These are phyloP conservation scores for Dothideomycetes sp. DNA, from an alignment of 2,329 filamentous ascomycete genomes.

Conservation along the genomic window DNA sequence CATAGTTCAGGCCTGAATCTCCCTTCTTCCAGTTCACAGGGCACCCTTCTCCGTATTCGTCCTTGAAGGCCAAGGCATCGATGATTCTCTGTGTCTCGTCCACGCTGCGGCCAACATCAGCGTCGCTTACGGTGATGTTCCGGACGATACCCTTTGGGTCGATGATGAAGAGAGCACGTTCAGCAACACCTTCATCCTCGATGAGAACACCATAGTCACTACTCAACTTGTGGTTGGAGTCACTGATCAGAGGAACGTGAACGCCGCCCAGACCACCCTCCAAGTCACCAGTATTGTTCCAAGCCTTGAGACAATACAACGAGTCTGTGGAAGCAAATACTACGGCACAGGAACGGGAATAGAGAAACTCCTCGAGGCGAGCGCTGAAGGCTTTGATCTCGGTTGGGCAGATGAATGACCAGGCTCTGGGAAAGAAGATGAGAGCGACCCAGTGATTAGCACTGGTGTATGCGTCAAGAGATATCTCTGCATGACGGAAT, in stretches of 20 bases:
- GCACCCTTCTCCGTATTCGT: conserved; percentile 29
- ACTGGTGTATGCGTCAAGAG: conserved; percentile 17
- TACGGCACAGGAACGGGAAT: conserved; percentile 47
- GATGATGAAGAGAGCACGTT: conserved; percentile 55
- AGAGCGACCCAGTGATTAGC: conserved; percentile 49
- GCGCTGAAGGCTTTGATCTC: conserved; percentile 57
- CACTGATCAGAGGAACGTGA: conserved; percentile 50
- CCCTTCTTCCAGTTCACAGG: conserved; percentile 23
- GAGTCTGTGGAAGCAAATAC: conserved; percentile 52
- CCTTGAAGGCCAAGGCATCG: conserved; percentile 38
- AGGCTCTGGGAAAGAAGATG: conserved; percentile 57
- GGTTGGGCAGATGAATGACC: conserved; percentile 57
- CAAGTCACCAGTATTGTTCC: conserved; percentile 47
- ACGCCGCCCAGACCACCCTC: conserved; percentile 52
- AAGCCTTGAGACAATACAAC: conserved; percentile 47
- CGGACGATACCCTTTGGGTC: conserved; percentile 51
- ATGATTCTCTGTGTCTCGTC: conserved; percentile 50
- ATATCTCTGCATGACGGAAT: conserved; percentile 13
- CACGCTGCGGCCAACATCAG: conserved; percentile 53
- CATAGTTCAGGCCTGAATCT: conserved; percentile 17
- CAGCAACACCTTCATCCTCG: conserved; percentile 52
- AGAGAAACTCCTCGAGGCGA: conserved; percentile 46
- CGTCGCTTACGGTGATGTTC: conserved; percentile 54
- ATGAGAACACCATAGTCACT: conserved; percentile 53
- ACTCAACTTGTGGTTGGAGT: conserved; percentile 50